These are phyloP conservation scores for Termitomyces bulborhizus DNA, from an alignment of 768 basidiomycete genomes.

Conservation along the genomic window DNA sequence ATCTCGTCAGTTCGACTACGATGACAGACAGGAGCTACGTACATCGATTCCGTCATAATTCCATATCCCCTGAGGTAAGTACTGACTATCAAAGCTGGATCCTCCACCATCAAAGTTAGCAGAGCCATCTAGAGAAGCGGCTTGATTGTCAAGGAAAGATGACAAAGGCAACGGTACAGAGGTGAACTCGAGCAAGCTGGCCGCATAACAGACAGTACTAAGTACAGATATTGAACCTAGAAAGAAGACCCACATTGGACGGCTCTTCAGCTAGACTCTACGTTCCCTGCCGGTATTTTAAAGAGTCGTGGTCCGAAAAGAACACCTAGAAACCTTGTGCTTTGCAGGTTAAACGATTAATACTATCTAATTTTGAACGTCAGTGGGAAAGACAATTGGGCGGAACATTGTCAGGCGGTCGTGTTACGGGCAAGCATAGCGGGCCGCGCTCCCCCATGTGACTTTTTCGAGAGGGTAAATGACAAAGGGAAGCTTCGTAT, in stretches of 20 bases:
- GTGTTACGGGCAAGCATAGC: background rate
- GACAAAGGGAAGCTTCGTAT: background rate
- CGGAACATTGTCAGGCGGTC: background rate
- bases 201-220: background rate
- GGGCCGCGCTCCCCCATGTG: background rate
- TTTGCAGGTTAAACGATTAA: background rate
- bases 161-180: constrained; percentile 24
- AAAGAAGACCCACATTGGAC: background rate
- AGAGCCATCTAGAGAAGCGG: constrained; percentile 32
- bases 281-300: background rate
- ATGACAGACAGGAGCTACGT: background rate
- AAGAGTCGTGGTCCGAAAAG: background rate
- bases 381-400: background rate
- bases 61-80: constrained; percentile 34
- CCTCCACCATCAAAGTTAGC: constrained; percentile 35
- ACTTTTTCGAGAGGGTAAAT: background rate
- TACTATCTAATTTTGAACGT: background rate
- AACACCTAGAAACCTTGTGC: background rate
- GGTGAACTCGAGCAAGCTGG: constrained; percentile 18
- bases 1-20: background rate
- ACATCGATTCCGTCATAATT: constrained; percentile 34
- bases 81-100: constrained; percentile 32
- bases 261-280: background rate
- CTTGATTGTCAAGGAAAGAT: constrained; percentile 34
- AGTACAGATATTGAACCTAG: background rate